Evolutionary conservation across 208 protist species (phyloP), one percentile per base, ranked within the genome.

Genomic region (Trypanosoma scelopori): DNA sequence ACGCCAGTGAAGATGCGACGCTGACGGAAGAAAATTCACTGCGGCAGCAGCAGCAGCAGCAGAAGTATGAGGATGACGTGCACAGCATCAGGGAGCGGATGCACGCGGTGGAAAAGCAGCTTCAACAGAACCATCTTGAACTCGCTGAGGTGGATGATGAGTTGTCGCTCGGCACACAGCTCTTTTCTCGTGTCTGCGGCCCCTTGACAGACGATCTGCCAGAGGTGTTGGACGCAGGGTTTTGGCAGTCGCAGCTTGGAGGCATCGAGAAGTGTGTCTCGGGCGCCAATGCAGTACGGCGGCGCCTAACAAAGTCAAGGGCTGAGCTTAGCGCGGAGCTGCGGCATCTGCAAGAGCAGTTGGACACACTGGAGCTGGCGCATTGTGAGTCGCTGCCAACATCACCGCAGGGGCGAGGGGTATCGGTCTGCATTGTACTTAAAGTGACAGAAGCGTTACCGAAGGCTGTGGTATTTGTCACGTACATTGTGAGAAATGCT

Each of bases 181-280:
- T 61, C 12, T 66, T 78, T 27, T 18, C 65, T 20, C 42, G 60
- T 39, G 55, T 47, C 4, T 64, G 57, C 27, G 49, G 51, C n/a
- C 50, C 57, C 5, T 37, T 56, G 12, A 50, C 70, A 18, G 50
- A 70, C 35, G 43, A 43, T 13, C 27, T 48, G 1, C n/a, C 22
- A 15, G 41, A 37, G n/a, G 28, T 59, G 5, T 41, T 58, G 0
- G 43, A 53, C 3, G 25, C 39, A 48, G 52, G 46, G 3, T 74
- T 66, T 46, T 78, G 73, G 73, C 43, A 73, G 59, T 22, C 18
- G 52, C 73, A 78, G 42, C 30, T 78, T 25, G 39, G 3, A 4
- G 66, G 16, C 2, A 30, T 78, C 6, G 42, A 62, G 47, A 32
- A 27, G 12, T 32, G 56, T 18, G 39, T 49, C 5, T 18, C 9